Conservation (phyloP, 371 early-diverging fungal species). For the Smittium mucronatum region DNA sequence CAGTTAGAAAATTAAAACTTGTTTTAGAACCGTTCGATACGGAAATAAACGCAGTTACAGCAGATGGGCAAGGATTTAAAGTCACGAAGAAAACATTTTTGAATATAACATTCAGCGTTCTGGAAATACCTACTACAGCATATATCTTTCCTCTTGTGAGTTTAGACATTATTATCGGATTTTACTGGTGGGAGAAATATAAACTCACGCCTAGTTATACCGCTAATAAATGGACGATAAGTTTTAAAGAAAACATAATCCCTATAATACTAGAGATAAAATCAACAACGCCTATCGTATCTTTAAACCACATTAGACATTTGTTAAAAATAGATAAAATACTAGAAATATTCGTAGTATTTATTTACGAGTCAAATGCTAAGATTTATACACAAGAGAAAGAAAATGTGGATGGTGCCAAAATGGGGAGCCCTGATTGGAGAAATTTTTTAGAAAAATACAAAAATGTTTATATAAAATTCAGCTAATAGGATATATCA, state of each 20-base stretch:
- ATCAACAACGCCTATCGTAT: conserved; percentile 1
- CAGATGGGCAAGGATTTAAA: conserved; percentile 1
- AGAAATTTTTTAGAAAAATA: not conserved
- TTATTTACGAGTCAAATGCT: too few relatives aligned
- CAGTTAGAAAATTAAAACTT: conserved; percentile 2
- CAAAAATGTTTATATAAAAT: not conserved
- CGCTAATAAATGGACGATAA: not conserved
- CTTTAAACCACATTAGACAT: not conserved
- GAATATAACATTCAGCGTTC: not conserved
- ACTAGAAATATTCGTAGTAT: not conserved
- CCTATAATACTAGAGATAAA: not conserved
- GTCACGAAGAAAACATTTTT: not conserved
- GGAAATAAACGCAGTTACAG: not conserved
- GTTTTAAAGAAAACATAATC: not conserved
- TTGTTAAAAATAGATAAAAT: conserved; percentile 3
- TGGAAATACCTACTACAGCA: not conserved
- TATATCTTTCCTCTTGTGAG: not conserved
- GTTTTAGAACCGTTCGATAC: not conserved
- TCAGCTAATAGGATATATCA: not conserved
- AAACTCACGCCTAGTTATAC: not conserved
- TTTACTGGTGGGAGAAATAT: conserved; percentile 4
- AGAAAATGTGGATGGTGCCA: too few relatives aligned
- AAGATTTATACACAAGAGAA: too few relatives aligned
- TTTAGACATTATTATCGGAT: not conserved
- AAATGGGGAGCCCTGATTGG: too few relatives aligned